Percentiles rank a stretch among this genome's conserved stretches.
These are phyloP conservation scores for Blastomyces silverae DNA, from an alignment of 2,329 filamentous ascomycete species.

Conservation along the genomic window DNA sequence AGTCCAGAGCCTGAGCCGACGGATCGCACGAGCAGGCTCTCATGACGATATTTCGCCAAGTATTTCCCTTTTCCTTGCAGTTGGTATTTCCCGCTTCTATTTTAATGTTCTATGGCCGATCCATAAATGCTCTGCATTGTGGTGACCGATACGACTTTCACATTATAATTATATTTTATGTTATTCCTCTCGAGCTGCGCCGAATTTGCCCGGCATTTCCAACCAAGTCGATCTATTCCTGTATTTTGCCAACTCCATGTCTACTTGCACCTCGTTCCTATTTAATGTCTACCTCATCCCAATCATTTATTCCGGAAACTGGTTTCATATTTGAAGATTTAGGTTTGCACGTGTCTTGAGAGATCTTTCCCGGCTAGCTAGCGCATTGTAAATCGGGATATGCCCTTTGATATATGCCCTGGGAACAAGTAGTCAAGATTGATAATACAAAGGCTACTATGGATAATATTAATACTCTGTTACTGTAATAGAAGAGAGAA, in stretches of 20 bases:
- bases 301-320: neutral
- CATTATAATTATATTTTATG: neutral
- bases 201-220: neutral
- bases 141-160: neutral
- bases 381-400: neutral
- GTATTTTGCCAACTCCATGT: neutral
- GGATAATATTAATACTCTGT: no score
- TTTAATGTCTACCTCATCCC: neutral
- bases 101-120: neutral
- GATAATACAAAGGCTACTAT: no score
- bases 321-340: neutral
- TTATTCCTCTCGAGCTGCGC: neutral
- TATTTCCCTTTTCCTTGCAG: neutral
- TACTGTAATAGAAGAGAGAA: no score
- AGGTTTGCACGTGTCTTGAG: no score
- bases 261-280: neutral
- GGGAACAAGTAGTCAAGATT: no score
- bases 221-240: neutral
- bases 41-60: neutral
- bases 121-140: neutral
- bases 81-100: neutral
- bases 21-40: neutral
- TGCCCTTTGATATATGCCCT: neutral
- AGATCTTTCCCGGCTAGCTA: neutral
- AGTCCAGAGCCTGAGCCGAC: conserved; percentile 2